Evolutionary conservation across 805 yeast genomes (phyloP).

Genomic region (Saturnispora gosingensis): DNA sequence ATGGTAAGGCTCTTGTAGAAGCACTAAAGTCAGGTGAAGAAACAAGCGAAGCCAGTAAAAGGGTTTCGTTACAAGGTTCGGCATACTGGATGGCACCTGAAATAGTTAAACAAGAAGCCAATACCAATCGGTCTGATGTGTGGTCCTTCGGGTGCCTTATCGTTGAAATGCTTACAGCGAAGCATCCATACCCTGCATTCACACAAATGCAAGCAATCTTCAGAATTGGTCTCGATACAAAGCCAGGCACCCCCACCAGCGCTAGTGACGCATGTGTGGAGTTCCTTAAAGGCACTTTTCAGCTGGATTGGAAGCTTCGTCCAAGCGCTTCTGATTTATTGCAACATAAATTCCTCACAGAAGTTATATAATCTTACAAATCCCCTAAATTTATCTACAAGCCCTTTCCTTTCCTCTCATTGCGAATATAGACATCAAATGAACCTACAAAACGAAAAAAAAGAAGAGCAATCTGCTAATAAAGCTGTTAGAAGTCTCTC

Average conservation of each 20-base stretch:
- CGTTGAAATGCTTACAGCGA: constrained; percentile 92
- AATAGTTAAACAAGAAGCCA: constrained; percentile 86
- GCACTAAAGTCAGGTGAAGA: constrained; percentile 17
- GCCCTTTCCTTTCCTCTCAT: background rate
- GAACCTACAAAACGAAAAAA: background rate
- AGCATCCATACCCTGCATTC: constrained; percentile 91
- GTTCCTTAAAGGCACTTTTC: constrained; percentile 61
- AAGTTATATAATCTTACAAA: background rate
- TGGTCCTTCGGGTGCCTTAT: constrained; percentile 96
- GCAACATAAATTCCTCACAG: constrained; percentile 3
- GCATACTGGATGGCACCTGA: constrained; percentile 99
- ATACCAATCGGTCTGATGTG: constrained; percentile 88
- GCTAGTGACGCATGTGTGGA: constrained; percentile 59
- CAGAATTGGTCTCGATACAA: constrained; percentile 76
- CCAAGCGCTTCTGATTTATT: constrained; percentile 33
- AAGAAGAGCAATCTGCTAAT: background rate
- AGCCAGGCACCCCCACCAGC: constrained; percentile 74
- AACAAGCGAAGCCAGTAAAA: constrained; percentile 38
- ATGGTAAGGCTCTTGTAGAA: constrained; percentile 10
- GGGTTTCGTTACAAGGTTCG: constrained; percentile 89
- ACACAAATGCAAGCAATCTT: constrained; percentile 96
- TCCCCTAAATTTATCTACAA: background rate
- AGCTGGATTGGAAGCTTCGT: constrained; percentile 62
- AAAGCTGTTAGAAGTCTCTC: background rate
- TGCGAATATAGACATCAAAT: background rate